phyloP scores from a whole-genome alignment of 345 rosid species.

The Eutrema heterophyllum region DNA sequence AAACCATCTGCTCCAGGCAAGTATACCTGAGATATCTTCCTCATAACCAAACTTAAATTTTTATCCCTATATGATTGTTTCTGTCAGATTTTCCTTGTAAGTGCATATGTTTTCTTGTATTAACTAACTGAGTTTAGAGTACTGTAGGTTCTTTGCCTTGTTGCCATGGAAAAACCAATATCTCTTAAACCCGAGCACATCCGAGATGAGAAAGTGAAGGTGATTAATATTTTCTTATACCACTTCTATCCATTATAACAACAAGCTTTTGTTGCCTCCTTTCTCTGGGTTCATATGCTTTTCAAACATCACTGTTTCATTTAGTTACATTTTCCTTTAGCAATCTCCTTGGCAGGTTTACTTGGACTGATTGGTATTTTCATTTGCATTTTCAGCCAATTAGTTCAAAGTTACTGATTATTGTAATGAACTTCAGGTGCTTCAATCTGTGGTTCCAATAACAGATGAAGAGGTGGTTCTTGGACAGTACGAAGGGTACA shows the following conservation, averaged over 20 bases:
- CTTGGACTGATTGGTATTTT: not conserved
- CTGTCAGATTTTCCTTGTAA: not conserved
- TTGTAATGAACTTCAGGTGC: constrained; percentile 52
- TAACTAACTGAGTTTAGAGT: not conserved
- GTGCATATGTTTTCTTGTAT: not conserved
- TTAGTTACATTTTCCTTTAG: not conserved
- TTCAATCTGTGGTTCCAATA: constrained; percentile 87
- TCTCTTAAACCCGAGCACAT: constrained; percentile 97
- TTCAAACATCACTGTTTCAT: not conserved
- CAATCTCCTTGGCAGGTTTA: too few relatives aligned
- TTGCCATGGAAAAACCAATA: constrained; percentile 96
- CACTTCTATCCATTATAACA: not conserved
- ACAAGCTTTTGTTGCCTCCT: not conserved
- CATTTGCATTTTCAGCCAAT: not conserved
- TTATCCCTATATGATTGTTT: not conserved
- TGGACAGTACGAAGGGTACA: constrained; percentile 92
- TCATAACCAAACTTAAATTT: not conserved
- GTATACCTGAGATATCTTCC: constrained; percentile 1
- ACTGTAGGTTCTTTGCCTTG: constrained; percentile 80
- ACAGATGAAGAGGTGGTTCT: constrained; percentile 92
- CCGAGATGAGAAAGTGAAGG: constrained; percentile 99
- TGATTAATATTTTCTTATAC: constrained; percentile 12
- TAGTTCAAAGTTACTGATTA: constrained; percentile 13
- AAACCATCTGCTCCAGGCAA: constrained; percentile 95
- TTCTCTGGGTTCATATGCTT: not conserved